These are phyloP conservation scores for Dipteronia dyeriana DNA, from an alignment of 345 rosid species.

Conservation along the genomic window DNA sequence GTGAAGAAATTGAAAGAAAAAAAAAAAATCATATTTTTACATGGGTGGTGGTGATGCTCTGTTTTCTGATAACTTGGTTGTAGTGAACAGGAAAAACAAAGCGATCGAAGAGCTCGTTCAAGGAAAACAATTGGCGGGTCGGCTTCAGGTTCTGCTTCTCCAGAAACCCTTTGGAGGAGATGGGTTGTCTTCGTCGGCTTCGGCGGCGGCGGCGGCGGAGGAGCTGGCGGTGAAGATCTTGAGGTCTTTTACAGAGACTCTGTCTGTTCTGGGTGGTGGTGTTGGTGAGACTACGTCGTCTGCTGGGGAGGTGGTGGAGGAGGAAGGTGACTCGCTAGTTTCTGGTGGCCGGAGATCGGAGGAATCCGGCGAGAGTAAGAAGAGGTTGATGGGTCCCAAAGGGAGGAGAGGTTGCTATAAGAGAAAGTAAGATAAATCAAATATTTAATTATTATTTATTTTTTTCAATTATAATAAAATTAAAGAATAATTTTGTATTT, in stretches of 20 bases:
- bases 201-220: conserved; percentile 33
- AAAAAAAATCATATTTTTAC: not conserved
- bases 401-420: conserved; percentile 76
- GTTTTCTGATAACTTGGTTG: conserved; percentile 21
- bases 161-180: conserved; percentile 24
- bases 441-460: not conserved
- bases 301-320: not conserved
- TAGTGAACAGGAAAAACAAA: conserved; percentile 22
- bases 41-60: conserved; percentile 15
- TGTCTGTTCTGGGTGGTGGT: conserved; percentile 35
- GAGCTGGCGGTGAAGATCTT: conserved; percentile 53
- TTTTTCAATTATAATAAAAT: too few relatives aligned
- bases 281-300: conserved; percentile 17
- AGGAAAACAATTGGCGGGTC: conserved; percentile 43
- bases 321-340: not conserved
- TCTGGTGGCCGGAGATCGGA: conserved; percentile 44
- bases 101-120: conserved; percentile 40
- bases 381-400: conserved; percentile 32
- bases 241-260: conserved; percentile 40
- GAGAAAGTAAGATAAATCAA: conserved; percentile 57
- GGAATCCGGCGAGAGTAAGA: conserved; percentile 61
- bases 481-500: too few relatives aligned
- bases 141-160: conserved; percentile 49
- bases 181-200: not conserved
- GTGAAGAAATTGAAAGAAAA: not conserved